Evolutionary conservation across 2,329 filamentous ascomycete genomes (phyloP).

Genomic region (Aspergillus persii): DNA sequence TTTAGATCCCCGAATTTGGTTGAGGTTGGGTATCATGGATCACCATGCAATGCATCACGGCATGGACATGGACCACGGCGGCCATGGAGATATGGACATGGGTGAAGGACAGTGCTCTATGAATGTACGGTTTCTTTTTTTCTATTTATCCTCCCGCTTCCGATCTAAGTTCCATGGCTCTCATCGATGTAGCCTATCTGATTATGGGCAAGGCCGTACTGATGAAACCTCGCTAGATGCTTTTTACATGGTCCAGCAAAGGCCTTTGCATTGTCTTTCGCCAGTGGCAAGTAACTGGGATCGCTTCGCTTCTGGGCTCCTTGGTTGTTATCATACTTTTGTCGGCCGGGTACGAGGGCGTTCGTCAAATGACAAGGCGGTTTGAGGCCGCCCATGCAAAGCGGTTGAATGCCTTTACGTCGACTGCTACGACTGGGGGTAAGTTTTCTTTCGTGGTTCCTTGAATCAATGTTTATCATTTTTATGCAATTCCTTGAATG

Average conservation of each 20-base stretch:
- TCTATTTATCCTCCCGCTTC: not conserved
- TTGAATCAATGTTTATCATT: constrained; percentile 1
- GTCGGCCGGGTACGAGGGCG: constrained; percentile 87
- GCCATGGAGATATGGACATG: constrained; percentile 58
- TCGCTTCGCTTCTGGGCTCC: constrained; percentile 73
- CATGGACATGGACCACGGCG: constrained; percentile 44
- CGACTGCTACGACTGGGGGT: constrained; percentile 28
- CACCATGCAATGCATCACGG: constrained; percentile 35
- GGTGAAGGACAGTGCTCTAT: constrained; percentile 71
- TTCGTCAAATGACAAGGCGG: constrained; percentile 71
- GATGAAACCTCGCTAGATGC: constrained; percentile 64
- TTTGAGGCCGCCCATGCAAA: constrained; percentile 64
- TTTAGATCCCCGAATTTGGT: not conserved
- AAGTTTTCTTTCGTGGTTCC: constrained; percentile 21
- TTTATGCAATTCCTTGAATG: not conserved
- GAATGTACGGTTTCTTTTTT: constrained; percentile 62
- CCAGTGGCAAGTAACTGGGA: constrained; percentile 80
- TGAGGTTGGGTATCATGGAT: not conserved
- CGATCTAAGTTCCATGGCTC: not conserved
- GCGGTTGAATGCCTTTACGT: constrained; percentile 50
- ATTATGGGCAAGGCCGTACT: not conserved
- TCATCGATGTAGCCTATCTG: not conserved
- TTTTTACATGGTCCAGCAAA: constrained; percentile 92
- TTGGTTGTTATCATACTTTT: constrained; percentile 78
- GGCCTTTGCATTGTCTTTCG: constrained; percentile 96